These are phyloP conservation scores for Begonia loranthoides DNA, from an alignment of 306 rosid species.

Conservation along the genomic window DNA sequence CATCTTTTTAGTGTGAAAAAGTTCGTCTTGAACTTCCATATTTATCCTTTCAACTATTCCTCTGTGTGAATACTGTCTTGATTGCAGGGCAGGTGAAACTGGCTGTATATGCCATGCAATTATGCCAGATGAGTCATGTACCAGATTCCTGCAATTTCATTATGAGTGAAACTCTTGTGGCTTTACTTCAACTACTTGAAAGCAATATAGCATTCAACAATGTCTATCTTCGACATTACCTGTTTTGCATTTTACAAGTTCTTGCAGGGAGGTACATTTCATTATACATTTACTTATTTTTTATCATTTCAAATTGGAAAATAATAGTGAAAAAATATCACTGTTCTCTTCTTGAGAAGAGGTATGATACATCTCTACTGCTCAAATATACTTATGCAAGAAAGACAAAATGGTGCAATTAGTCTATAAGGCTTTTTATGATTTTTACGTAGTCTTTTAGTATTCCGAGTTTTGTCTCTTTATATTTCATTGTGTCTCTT, in stretches of 20 bases:
- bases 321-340: too few species aligned
- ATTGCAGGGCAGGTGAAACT: slow-evolving; percentile 85
- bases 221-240: slow-evolving; percentile 68
- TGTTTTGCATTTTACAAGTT: slow-evolving; percentile 80
- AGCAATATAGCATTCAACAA: slow-evolving; percentile 70
- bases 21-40: background rate
- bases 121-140: slow-evolving; percentile 60
- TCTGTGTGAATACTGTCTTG: slow-evolving; percentile 4
- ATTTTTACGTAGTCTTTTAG: too few species aligned
- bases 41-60: background rate
- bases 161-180: slow-evolving; percentile 41
- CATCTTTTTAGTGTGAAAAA: slow-evolving; percentile 6
- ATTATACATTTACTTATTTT: background rate
- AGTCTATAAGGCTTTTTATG: too few species aligned
- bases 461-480: too few species aligned
- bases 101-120: slow-evolving; percentile 63
- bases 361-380: too few species aligned
- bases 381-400: too few species aligned
- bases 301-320: too few species aligned
- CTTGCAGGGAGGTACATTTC: slow-evolving; percentile 65
- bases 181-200: slow-evolving; percentile 64
- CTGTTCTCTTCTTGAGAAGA: too few species aligned
- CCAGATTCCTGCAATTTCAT: slow-evolving; percentile 34
- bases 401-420: too few species aligned
- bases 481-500: too few species aligned